A percentile compares a stretch with the other conserved stretches of the same genome.
phyloP scores from a whole-genome alignment of 2,329 filamentous ascomycete species.

The Colletotrichum sp. region DNA sequence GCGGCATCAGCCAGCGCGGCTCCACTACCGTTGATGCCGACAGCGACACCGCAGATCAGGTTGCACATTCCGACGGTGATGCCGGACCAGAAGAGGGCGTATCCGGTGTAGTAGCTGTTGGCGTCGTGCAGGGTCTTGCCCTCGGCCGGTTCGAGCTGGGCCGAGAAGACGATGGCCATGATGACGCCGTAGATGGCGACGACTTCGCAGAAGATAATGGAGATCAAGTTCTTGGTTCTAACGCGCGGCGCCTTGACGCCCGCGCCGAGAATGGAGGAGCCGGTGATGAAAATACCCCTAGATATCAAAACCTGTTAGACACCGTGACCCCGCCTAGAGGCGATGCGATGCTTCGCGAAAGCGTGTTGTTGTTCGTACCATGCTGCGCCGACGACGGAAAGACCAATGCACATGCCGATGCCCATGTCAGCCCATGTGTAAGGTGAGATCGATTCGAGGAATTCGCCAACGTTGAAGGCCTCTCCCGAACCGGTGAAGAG shows the following conservation, averaged over 20 bases:
- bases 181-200: conserved; percentile 99
- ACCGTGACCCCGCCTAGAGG: not conserved
- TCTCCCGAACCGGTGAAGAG: conserved; percentile 97
- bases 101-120: conserved; percentile 92
- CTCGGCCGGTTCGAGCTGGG: conserved; percentile 75
- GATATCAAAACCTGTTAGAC: not conserved
- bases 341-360: not conserved
- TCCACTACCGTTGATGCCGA: conserved; percentile 97
- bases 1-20: conserved; percentile 95
- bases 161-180: conserved; percentile 98
- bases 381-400: conserved; percentile 96
- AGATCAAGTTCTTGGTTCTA: conserved; percentile 99
- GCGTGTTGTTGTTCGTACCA: conserved; percentile 66
- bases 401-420: conserved; percentile 91
- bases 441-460: conserved; percentile 92
- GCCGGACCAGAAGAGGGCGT: conserved; percentile 94
- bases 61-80: conserved; percentile 96
- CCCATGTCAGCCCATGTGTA: conserved; percentile 92
- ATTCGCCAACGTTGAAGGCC: conserved; percentile 94
- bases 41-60: conserved; percentile 91
- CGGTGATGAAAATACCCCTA: conserved; percentile 99
- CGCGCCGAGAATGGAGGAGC: conserved; percentile 94
- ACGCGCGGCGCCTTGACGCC: conserved; percentile 97
- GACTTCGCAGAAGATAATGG: conserved; percentile 99
- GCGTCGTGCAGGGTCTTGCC: conserved; percentile 72